A percentile compares a stretch with the other conserved stretches of the same genome.
phyloP scores from a whole-genome alignment of 2,329 filamentous ascomycete species.

The Paradendryphiella salina region DNA sequence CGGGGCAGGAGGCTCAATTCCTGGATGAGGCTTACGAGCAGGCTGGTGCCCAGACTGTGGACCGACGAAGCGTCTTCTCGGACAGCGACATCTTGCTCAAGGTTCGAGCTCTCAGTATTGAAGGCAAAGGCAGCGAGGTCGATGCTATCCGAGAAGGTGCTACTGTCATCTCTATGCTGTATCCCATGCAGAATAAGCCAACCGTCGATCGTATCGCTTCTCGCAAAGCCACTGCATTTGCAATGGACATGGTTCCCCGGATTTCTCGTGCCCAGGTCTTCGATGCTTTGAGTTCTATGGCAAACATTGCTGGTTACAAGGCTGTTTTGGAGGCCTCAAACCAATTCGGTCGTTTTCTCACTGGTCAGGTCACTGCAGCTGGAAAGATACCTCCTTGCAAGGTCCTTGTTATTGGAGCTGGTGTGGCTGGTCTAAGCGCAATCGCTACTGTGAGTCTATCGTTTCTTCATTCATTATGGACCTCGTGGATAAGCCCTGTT shows the following conservation, averaged over 20 bases:
- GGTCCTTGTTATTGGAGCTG: slow-evolving; percentile 85
- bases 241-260: slow-evolving; percentile 90
- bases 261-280: slow-evolving; percentile 89
- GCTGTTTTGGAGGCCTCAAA: slow-evolving; percentile 88
- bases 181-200: slow-evolving; percentile 77
- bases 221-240: slow-evolving; percentile 74
- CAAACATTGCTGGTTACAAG: slow-evolving; percentile 92
- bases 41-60: slow-evolving; percentile 77
- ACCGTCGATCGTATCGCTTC: slow-evolving; percentile 73
- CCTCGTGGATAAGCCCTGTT: no score
- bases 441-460: slow-evolving; percentile 68
- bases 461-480: no score
- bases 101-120: slow-evolving; percentile 71
- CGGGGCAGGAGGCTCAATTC: slow-evolving; percentile 77
- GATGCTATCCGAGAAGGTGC: slow-evolving; percentile 68
- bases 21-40: slow-evolving; percentile 74
- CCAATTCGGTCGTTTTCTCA: slow-evolving; percentile 83
- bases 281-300: slow-evolving; percentile 88
- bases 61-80: slow-evolving; percentile 70
- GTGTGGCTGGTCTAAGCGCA: slow-evolving; percentile 84
- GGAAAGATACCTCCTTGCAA: slow-evolving; percentile 90
- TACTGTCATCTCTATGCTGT: slow-evolving; percentile 80
- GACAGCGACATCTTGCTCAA: slow-evolving; percentile 80
- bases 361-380: slow-evolving; percentile 86
- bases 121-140: slow-evolving; percentile 65